Conservation (phyloP, 305 asterid species). For the Striga hermonthica region DNA sequence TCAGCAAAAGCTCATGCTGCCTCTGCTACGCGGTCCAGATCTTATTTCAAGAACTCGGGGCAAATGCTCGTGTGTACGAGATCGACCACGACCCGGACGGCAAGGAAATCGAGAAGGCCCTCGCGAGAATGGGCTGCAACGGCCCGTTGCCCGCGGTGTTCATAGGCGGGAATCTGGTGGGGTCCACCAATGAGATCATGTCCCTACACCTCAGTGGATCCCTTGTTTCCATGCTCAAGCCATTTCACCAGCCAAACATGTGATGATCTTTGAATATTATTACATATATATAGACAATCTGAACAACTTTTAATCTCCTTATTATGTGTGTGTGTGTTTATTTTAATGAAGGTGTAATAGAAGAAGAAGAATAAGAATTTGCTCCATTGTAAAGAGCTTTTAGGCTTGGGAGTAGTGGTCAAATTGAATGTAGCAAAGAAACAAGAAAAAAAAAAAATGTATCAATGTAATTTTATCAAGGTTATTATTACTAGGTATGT, state of each 20-base stretch:
- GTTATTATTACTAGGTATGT: not conserved
- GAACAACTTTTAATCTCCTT: not conserved
- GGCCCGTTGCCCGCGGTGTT: slow-evolving; percentile 58
- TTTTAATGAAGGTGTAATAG: too few species aligned
- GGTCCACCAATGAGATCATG: slow-evolving; percentile 77
- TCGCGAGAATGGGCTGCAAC: slow-evolving; percentile 46
- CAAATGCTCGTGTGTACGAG: slow-evolving; percentile 39
- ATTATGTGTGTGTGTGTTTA: too few species aligned
- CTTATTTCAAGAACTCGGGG: slow-evolving; percentile 54
- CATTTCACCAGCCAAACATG: slow-evolving; percentile 28
- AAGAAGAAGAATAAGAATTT: not conserved
- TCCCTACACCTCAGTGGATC: slow-evolving; percentile 73
- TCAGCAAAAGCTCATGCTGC: slow-evolving; percentile 72
- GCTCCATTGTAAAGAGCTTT: not conserved
- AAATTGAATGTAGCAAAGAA: not conserved
- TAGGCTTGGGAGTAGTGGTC: too few species aligned
- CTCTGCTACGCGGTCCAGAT: slow-evolving; percentile 64
- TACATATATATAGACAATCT: not conserved
- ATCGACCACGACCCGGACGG: slow-evolving; percentile 59
- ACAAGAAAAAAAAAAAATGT: not conserved
- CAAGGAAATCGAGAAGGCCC: slow-evolving; percentile 53
- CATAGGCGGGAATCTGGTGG: slow-evolving; percentile 55
- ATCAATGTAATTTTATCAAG: not conserved
- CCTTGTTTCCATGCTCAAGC: slow-evolving; percentile 48
- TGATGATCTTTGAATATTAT: not conserved